phyloP scores from a whole-genome alignment of 305 asterid genomes.

The Ilex paraguariensis region DNA sequence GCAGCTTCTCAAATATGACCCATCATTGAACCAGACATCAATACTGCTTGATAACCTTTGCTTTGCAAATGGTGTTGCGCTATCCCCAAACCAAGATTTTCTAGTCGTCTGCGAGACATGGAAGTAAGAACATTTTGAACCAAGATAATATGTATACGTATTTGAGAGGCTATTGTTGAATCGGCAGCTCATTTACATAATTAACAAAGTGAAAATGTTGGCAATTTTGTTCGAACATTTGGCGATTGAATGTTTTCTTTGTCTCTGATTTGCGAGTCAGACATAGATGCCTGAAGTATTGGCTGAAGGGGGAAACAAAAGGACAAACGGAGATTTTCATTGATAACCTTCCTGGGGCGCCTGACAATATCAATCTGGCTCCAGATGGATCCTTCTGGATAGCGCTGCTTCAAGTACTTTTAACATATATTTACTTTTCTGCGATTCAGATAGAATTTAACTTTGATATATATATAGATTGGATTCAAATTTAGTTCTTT shows the following conservation, averaged over 20 bases:
- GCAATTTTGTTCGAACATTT: background rate
- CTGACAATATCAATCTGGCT: conserved; percentile 75
- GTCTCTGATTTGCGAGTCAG: conserved; percentile 20
- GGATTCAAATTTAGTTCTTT: too few species aligned
- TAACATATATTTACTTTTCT: too few species aligned
- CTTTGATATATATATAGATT: too few species aligned
- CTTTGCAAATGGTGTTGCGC: conserved; percentile 72
- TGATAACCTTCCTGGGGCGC: conserved; percentile 58
- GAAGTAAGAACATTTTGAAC: conserved; percentile 41
- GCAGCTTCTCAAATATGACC: conserved; percentile 51
- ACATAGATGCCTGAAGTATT: conserved; percentile 59
- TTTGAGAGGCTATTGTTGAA: too few species aligned
- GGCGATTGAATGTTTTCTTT: background rate
- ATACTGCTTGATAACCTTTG: conserved; percentile 41
- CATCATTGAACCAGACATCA: conserved; percentile 31
- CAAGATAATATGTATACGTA: too few species aligned
- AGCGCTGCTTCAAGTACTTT: conserved; percentile 46
- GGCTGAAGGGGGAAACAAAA: conserved; percentile 48
- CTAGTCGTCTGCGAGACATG: conserved; percentile 62
- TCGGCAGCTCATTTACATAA: too few species aligned
- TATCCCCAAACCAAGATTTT: conserved; percentile 49
- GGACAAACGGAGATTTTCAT: conserved; percentile 53
- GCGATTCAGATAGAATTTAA: too few species aligned
- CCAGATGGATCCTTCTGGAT: conserved; percentile 84
- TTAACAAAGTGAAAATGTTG: background rate